Base-by-base conservation (phyloP, 768 basidiomycete genomes). In the Trametes cinnabarina region DNA sequence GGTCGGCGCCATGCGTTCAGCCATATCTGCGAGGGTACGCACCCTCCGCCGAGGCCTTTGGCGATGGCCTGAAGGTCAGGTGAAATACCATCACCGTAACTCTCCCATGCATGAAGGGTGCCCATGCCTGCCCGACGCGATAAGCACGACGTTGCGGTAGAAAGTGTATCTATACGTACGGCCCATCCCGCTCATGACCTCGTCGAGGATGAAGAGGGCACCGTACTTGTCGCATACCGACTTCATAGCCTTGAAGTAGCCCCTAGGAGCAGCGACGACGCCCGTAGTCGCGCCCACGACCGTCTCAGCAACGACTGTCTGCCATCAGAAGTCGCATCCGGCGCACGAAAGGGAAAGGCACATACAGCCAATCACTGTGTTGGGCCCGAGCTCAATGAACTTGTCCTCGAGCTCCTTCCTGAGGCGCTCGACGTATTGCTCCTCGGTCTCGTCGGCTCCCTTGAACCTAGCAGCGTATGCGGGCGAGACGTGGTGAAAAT, bases 151-250 rank as follows among this genome's bases (percentile, higher is more conserved):
- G 14, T 32, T 7, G n/a, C n/a, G 51, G 37, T 47, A 32, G 22
- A 50, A 39, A 11, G 8, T 19, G 19, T 4, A 30, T 30, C 32
- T 12, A 51, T 32, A 78, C 88, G 72, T 68, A 88, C 92, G 84
- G 56, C 92, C 91, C 88, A 94, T 92, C 42, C 92, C 92, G 68
- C 86, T 85, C 92, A 95, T 94, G 44, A 94, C 89, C 73, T 95
- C 94, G 66, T 96, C 94, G 34, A 94, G 79, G 40, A 94, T 91
- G 70, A 94, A 87, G 17, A 96, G 72, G 1, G 83, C 89, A 65
- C 63, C 79, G 64, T 66, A 87, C 71, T 87, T 91, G 37, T 88
- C 81, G 63, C 89, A 91, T 19, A 92, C 87, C 11, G 86, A 84
- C 65, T 87, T 90, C 84, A 92, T 89, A 8, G 88, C 88, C 70